Percentiles rank a stretch among this genome's conserved stretches.
phyloP scores from a whole-genome alignment of 1,284 basidiomycete species.

The Kalmanozyma brasiliensis region DNA sequence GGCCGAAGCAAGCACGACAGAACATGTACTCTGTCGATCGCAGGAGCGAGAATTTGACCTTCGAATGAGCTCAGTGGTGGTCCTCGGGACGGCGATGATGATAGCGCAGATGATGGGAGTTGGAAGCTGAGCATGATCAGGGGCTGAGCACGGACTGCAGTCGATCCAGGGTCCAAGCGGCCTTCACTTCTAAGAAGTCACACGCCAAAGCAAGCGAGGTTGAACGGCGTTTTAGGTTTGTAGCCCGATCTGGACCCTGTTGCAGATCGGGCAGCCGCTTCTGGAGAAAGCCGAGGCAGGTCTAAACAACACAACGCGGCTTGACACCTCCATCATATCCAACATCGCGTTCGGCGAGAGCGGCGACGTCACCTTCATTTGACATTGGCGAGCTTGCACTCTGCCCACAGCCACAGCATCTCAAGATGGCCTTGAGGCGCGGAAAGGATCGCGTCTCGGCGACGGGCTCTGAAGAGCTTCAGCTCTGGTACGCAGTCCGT shows the following conservation, averaged over 20 bases:
- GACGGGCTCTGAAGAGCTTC: conserved; percentile 55
- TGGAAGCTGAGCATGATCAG: no score
- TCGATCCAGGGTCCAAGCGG: no score
- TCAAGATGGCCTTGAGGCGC: conserved; percentile 36
- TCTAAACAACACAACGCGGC: conserved; percentile 12
- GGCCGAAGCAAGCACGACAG: background rate
- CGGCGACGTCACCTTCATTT: no score
- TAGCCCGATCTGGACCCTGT: background rate
- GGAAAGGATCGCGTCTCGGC: conserved; percentile 46
- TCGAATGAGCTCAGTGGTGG: no score
- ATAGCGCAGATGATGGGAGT: no score
- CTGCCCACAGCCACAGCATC: background rate
- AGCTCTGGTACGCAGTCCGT: conserved; percentile 62
- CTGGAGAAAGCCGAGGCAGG: background rate
- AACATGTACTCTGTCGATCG: background rate
- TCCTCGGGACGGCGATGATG: no score
- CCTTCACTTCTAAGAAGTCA: no score
- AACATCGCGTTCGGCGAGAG: conserved; percentile 11
- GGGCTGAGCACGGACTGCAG: no score
- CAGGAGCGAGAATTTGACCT: no score
- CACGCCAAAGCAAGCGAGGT: no score
- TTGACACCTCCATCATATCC: conserved; percentile 19
- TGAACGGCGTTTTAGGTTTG: background rate
- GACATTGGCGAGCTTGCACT: no score
- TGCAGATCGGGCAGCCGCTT: conserved; percentile 1